phyloP scores from a whole-genome alignment of 305 asterid genomes.

The Striga hermonthica region DNA sequence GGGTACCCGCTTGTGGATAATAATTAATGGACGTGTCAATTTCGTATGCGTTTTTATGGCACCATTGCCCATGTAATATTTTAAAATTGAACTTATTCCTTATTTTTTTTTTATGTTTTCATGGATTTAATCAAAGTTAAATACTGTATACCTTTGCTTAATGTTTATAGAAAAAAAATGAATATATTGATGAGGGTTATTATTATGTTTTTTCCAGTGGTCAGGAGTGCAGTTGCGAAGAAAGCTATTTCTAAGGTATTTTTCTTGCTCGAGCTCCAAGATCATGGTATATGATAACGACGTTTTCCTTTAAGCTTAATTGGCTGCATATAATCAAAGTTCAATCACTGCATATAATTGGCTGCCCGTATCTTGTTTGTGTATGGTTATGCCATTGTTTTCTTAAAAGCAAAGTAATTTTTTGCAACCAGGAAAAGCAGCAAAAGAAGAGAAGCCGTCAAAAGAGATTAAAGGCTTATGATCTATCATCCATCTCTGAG shows the following conservation, averaged over 20 bases:
- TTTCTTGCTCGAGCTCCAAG: neutral
- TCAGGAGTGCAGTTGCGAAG: conserved; percentile 49
- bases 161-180: too few species aligned
- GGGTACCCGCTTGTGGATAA: neutral
- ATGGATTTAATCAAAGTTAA: too few species aligned
- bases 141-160: too few species aligned
- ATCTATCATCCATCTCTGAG: conserved; percentile 60
- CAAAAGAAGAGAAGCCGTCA: conserved; percentile 43
- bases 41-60: too few species aligned
- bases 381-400: neutral
- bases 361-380: neutral
- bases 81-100: too few species aligned
- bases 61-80: too few species aligned
- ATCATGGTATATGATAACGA: neutral
- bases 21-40: neutral
- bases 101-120: too few species aligned
- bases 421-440: conserved; percentile 46
- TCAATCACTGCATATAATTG: too few species aligned
- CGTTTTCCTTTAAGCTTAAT: too few species aligned
- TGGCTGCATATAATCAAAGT: too few species aligned
- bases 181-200: conserved; percentile 4
- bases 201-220: conserved; percentile 43
- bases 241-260: conserved; percentile 69
- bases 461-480: conserved; percentile 67
- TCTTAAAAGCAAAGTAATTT: conserved; percentile 2